These are phyloP conservation scores for Nannochloris sp. DNA, from an alignment of 139 green algal genomes.

Conservation along the genomic window DNA sequence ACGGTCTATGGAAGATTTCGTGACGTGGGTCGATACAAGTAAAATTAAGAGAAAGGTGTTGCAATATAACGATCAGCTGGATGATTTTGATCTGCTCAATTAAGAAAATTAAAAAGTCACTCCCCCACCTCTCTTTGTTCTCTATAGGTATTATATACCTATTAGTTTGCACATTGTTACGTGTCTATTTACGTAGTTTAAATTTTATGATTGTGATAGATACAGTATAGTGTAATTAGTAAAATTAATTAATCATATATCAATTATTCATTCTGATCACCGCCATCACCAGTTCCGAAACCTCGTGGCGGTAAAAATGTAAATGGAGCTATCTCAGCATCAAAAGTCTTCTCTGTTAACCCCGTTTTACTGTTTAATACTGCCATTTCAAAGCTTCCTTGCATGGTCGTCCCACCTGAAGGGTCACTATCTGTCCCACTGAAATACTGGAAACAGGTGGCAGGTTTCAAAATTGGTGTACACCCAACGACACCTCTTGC, in stretches of 20 bases:
- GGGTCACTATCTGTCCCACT: slow-evolving; percentile 3
- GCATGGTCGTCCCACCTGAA: slow-evolving; percentile 10
- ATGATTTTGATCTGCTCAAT: slow-evolving; percentile 82
- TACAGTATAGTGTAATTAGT: too few species aligned
- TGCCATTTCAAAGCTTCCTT: slow-evolving; percentile 28
- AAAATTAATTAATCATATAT: too few species aligned
- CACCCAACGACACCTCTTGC: slow-evolving; percentile 27
- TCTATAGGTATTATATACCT: too few species aligned
- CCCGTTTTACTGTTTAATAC: slow-evolving; percentile 6
- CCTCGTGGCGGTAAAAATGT: too few species aligned
- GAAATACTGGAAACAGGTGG: slow-evolving; percentile 32
- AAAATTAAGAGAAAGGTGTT: slow-evolving; percentile 95
- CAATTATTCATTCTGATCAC: too few species aligned
- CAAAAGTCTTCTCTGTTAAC: background rate
- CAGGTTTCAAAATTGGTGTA: slow-evolving; percentile 33
- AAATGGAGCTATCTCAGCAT: slow-evolving; percentile 24
- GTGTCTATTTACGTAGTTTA: too few species aligned
- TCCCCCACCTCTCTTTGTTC: too few species aligned
- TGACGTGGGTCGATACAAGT: slow-evolving; percentile 94
- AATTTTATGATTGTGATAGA: too few species aligned
- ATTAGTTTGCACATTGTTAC: too few species aligned
- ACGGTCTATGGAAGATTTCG: slow-evolving; percentile 91
- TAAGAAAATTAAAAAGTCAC: background rate
- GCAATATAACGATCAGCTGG: slow-evolving; percentile 92
- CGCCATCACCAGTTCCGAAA: too few species aligned